Base-by-base conservation (phyloP, 768 basidiomycete genomes). In the Boletus patriciae region DNA sequence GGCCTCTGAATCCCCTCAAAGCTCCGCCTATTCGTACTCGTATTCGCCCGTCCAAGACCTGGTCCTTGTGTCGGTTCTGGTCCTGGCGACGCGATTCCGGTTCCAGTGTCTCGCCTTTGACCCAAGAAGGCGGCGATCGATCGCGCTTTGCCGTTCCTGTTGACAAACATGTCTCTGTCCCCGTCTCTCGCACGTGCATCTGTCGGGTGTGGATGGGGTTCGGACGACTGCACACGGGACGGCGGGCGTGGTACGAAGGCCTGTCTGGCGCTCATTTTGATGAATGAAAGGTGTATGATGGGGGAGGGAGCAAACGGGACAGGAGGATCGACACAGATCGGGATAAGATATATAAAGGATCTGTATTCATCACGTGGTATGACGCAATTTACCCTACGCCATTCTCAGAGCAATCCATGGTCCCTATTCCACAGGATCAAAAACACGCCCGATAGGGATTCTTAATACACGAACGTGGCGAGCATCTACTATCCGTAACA, bases 201-300 rank as follows among this genome's bases (percentile, higher is more conserved):
- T 12, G 51, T 38, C 0, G 54, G 23, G n/a, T 40, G 56, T 27
- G 41, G 27, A 23, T 50, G 58, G 18, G 54, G n/a, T 21, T 64
- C 60, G 10, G 62, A 54, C 12, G 46, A 37, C 15, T 45, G 46
- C 9, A 46, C 15, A 34, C 53, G 40, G 11, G 68, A 67, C 11
- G 58, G 50, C 1, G 65, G 46, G 8, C 59, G 66, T 5, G 69
- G 69, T 33, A 62, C 11, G 49, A 70, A 70, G 7, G 63, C 59
- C 16, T 69, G 69, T 47, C 69, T 23, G 2, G 69, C 65, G 36
- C 69, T 70, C 69, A 70, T 70, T 12, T 37, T 21, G 27, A 44
- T 11, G 31, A 9, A 55, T 11, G 34, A 12, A 16, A 11, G n/a
- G 19, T 2, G 19, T 33, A 19, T 16, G 60, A 15, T 47, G 48